These are phyloP conservation scores for Hanseniaspora hatyaiensis DNA, from an alignment of 805 yeast genomes.

Conservation along the genomic window DNA sequence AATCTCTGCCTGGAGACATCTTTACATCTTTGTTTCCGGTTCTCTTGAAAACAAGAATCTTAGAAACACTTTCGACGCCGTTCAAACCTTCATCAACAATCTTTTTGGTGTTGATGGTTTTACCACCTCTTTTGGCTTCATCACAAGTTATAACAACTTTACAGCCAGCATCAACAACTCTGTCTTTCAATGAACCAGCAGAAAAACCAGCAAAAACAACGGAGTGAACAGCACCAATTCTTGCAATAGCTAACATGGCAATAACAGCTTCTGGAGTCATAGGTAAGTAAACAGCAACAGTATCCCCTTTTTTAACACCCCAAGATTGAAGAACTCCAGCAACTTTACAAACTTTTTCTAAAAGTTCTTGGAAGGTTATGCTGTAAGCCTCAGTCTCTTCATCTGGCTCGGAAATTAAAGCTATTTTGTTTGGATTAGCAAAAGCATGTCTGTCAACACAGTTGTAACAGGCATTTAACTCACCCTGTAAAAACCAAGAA, in stretches of 20 bases:
- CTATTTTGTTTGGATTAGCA: constrained; percentile 70
- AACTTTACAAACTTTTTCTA: constrained; percentile 71
- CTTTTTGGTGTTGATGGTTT: constrained; percentile 79
- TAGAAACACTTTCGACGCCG: constrained; percentile 59
- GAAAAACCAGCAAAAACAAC: constrained; percentile 96
- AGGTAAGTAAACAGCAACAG: constrained; percentile 92
- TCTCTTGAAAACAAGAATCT: constrained; percentile 79
- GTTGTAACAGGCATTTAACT: constrained; percentile 84
- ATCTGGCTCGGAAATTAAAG: constrained; percentile 88
- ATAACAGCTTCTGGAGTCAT: constrained; percentile 95
- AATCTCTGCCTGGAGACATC: constrained; percentile 70
- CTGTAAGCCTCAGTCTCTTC: constrained; percentile 61
- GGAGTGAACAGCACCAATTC: constrained; percentile 93
- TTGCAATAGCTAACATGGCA: constrained; percentile 83
- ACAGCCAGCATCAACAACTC: constrained; percentile 78
- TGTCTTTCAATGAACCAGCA: constrained; percentile 81
- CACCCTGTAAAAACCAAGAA: constrained; percentile 92
- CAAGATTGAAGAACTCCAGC: constrained; percentile 72
- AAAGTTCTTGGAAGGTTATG: constrained; percentile 76
- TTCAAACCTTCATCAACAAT: constrained; percentile 89
- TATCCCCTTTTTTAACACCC: constrained; percentile 90
- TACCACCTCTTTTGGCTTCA: constrained; percentile 93
- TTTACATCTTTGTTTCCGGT: constrained; percentile 66
- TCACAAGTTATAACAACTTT: constrained; percentile 86
- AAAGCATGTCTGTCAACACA: constrained; percentile 94